phyloP scores from a whole-genome alignment of 1,284 basidiomycete genomes.

The Ceratobasidium sp. region DNA sequence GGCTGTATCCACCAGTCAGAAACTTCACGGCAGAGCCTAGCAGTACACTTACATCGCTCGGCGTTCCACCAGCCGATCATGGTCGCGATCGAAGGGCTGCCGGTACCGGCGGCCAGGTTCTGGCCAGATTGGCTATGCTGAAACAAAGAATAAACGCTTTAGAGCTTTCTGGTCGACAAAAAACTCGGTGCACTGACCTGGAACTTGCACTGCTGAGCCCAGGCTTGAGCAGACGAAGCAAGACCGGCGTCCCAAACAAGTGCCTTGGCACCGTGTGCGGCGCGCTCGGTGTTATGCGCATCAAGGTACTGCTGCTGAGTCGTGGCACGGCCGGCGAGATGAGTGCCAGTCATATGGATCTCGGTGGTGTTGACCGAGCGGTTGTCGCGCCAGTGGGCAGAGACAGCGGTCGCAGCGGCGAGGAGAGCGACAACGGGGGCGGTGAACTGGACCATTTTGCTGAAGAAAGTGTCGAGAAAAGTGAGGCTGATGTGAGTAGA shows the following conservation, averaged over 20 bases:
- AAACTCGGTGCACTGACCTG: not conserved
- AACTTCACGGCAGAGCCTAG: not conserved
- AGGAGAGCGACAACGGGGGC: conserved; percentile 8
- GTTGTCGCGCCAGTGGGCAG: conserved; percentile 22
- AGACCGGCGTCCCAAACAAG: conserved; percentile 66
- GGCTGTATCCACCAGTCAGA: conserved; percentile 46
- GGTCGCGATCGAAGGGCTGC: conserved; percentile 61
- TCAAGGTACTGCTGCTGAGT: conserved; percentile 54
- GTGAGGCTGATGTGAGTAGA: not conserved
- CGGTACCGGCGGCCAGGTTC: conserved; percentile 70
- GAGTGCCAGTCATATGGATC: conserved; percentile 22
- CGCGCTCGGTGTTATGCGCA: conserved; percentile 67
- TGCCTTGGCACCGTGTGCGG: conserved; percentile 60
- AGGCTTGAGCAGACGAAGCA: conserved; percentile 63
- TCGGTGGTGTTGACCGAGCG: conserved; percentile 5
- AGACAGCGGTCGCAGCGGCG: not conserved
- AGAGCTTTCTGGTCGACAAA: not conserved
- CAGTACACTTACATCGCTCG: conserved; percentile 63
- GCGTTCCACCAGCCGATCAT: conserved; percentile 66
- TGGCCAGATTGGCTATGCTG: conserved; percentile 68
- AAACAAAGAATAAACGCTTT: not conserved
- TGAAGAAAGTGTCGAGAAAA: too few relatives aligned
- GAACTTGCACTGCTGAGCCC: conserved; percentile 67
- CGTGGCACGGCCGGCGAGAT: not conserved
- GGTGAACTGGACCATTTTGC: conserved; percentile 2